Evolutionary conservation across 1,284 basidiomycete species (phyloP), one percentile per base, ranked within the genome.

Genomic region (Cutaneotrichosporon cavernicola): DNA sequence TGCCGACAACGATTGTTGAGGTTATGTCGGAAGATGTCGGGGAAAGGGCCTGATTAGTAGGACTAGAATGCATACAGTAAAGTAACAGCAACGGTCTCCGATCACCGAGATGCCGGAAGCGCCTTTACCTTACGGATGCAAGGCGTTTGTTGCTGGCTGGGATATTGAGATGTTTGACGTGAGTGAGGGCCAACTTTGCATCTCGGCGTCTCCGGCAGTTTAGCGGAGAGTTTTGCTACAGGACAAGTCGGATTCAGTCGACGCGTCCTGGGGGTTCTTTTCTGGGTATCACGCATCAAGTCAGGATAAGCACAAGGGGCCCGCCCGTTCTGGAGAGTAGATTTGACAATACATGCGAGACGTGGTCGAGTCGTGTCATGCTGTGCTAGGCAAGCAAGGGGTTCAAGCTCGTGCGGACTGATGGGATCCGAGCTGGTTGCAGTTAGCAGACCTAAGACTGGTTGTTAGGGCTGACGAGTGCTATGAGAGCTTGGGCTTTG

Each of bases 161-260:
- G 26, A 26, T 26, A 26, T 26, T 26, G 26, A 26, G 2, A 26
- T 26, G 26, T 26, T 26, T 26, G 26, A 26, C 1, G 26, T 26
- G 26, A 36, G 3, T 10, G 36, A 36, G 40, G 40, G 40, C 14
- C 40, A 14, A 32, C 31, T 53, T 30, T 31, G 30, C 30, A 18
- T n/a, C 51, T 53, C 51, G 51, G 51, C 16, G 30, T 32, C 51
- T 53, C 51, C 31, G 51, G 51, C 3, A 51, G 21, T 6, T 51
- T 30, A 11, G 11, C 49, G 22, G 49, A 51, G 49, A 51, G 49
- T 30, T 51, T 46, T 16, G 43, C 18, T 21, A 13, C 8, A 36
- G 16, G 43, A 8, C 18, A 7, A 46, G 43, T 7, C 7, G 43
- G 43, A 46, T 46, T 18, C 21, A n/a, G 43, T 6, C 18, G 43